Base-by-base conservation (phyloP, 352 stramenopile genomes). In the Phytopythium sindhum region DNA sequence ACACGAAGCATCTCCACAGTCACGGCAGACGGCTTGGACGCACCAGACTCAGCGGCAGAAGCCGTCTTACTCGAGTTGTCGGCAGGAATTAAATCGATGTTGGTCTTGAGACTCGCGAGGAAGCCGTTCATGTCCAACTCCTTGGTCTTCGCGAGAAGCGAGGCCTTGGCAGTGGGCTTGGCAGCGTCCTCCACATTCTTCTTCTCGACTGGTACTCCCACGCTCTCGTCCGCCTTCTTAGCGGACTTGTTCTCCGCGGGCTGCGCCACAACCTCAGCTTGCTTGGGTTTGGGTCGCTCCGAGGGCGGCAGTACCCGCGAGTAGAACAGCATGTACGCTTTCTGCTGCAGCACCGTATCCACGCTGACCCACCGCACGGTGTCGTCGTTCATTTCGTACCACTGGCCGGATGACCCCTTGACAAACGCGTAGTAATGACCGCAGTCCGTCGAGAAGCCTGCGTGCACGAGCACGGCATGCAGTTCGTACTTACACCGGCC, bases 311-410 rank as follows among this genome's bases (percentile, higher is more conserved):
- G 68, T 57, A 90, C 75, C 8, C 87, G 79, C 58, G 84, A 89
- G 71, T 97, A 96, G 67, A 97, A 97, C 1, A 97, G 78, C 80
- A 97, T 92, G 73, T 97, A 97, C 31, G 88, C 90, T 61, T 93
- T 91, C 45, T 96, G 88, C 55, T 89, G 75, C 39, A 97, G 73
- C 58, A 95, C 90, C 7, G 81, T 95, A 37, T 95, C 81, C n/a
- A 92, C 2, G 55, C 84, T 91, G 21, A 96, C 89, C 81, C 91
- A 92, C 35, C 86, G 77, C 26, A 97, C 89, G 19, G 75, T 82
- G 47, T 93, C 83, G 63, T 98, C 91, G 66, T 98, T 96, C 90
- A 97, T 97, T 64, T 95, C 82, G 65, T 96, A 94, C 91, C 91
- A 98, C 66, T 92, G 82, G n/a, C 89, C 86, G 0, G 90, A 94